phyloP scores from a whole-genome alignment of 345 rosid species.

The Camelina neglecta region DNA sequence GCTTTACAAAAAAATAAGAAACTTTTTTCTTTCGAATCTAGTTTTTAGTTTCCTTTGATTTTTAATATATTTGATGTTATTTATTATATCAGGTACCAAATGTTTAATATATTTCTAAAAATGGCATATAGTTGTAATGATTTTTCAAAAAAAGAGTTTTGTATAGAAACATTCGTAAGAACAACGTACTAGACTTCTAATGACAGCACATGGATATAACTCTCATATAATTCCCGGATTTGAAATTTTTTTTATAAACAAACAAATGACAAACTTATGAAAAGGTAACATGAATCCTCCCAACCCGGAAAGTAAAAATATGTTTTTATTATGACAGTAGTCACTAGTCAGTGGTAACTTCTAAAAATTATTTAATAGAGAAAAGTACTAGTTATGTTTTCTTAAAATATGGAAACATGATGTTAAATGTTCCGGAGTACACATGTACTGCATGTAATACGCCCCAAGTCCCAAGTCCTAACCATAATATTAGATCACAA shows the following conservation, averaged over 20 bases:
- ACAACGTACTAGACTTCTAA: background rate
- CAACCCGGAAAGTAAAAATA: background rate
- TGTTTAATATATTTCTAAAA: background rate
- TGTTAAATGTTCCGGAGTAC: background rate
- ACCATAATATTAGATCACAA: background rate
- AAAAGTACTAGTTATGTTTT: background rate
- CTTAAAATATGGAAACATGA: background rate
- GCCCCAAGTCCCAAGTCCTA: background rate
- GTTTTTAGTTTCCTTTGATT: too few relatives aligned
- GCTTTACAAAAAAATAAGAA: background rate
- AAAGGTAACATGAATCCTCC: background rate
- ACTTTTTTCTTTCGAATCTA: too few relatives aligned
- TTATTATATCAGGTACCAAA: background rate
- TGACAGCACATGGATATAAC: background rate
- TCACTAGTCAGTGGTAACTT: background rate
- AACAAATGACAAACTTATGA: background rate
- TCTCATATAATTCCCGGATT: background rate
- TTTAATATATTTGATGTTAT: too few relatives aligned
- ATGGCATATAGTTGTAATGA: background rate
- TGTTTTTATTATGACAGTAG: background rate
- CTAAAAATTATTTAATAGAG: background rate
- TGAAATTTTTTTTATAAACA: too few relatives aligned
- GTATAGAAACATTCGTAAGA: background rate
- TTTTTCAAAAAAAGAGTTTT: background rate
- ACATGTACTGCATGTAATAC: background rate